Base-by-base conservation (phyloP, 2,329 filamentous ascomycete species). In the Gnomoniopsis sp. region DNA sequence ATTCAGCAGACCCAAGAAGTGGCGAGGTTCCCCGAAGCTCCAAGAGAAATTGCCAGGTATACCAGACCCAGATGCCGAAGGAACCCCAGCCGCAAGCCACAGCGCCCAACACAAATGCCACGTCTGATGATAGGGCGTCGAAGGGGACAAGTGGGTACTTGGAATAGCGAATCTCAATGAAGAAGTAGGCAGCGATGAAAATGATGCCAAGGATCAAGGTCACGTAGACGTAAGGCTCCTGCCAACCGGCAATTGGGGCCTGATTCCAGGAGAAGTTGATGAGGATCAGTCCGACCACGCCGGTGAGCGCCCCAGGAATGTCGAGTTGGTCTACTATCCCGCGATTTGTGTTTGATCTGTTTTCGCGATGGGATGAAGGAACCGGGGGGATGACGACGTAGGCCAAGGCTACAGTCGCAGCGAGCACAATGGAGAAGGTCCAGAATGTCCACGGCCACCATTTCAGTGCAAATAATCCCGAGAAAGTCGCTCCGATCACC, bases 261-360 rank as follows among this genome's bases (percentile, higher is more conserved):
- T 85, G 81, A 63, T 85, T 85, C 80, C 81, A 85, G 1, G 82
- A 78, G 58, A 85, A 78, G 65, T 85, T 85, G 66, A 85, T 71
- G 8, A 86, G 69, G 1, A 84, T 73, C 34, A 86, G 72, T 1
- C 74, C 79, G 0, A 72, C 70, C 34, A 85, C 74, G 3, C 82
- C 82, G 2, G 61, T 48, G 3, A 64, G 10, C 1, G 62, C 62
- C 10, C 67, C 69, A 7, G 65, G 59, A 6, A 68, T 51, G 49
- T 71, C 69, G 14, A 70, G 62, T 6, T 63, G 62, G 17, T 58
- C 41, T 44, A 68, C 58, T 0, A 59, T 41, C 3, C 50, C 57
- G 23, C 52, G 48, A 15, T 30, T 38, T 34, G 30, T 48, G 38
- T 1, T 55, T 21, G 53, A 51, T 2, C 58, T 53, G 15, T 49